These are phyloP conservation scores for Mimosa pudica DNA, from an alignment of 306 rosid species.

Conservation along the genomic window DNA sequence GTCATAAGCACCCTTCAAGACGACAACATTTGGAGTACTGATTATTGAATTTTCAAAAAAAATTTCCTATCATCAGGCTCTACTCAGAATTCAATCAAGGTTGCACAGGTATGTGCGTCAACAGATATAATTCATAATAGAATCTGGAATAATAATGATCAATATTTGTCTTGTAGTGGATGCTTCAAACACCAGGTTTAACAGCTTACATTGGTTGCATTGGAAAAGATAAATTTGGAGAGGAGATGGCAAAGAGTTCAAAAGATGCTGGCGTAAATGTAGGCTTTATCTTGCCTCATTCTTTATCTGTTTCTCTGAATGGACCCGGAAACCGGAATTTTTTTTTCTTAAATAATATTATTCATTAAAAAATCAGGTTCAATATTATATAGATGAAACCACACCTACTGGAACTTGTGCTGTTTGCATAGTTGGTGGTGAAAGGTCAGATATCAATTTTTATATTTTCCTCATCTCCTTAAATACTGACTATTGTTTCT, in stretches of 20 bases:
- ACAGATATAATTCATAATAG: neutral
- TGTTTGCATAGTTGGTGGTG: slow-evolving; percentile 94
- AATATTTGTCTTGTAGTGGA: slow-evolving; percentile 54
- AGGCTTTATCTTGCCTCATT: slow-evolving; percentile 36
- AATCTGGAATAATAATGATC: slow-evolving; percentile 11
- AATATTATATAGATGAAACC: slow-evolving; percentile 76
- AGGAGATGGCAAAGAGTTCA: slow-evolving; percentile 78
- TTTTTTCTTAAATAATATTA: slow-evolving; percentile 9
- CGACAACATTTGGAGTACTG: neutral
- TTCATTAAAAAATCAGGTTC: slow-evolving; percentile 61
- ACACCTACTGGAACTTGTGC: slow-evolving; percentile 96
- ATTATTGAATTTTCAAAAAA: slow-evolving; percentile 9
- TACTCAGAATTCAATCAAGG: slow-evolving; percentile 87
- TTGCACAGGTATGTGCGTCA: slow-evolving; percentile 75
- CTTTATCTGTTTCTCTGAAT: slow-evolving; percentile 9
- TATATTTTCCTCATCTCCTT: neutral
- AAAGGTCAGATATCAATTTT: slow-evolving; percentile 57
- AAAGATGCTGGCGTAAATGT: slow-evolving; percentile 81
- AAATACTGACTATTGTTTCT: neutral
- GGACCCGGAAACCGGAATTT: slow-evolving; percentile 1
- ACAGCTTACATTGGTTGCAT: slow-evolving; percentile 91
- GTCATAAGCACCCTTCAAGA: neutral
- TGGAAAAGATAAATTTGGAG: slow-evolving; percentile 92
- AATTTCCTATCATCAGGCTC: slow-evolving; percentile 57
- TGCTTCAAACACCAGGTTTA: slow-evolving; percentile 87